Evolutionary conservation across 306 rosid species (phyloP).

Genomic region (Quercus bicolor): DNA sequence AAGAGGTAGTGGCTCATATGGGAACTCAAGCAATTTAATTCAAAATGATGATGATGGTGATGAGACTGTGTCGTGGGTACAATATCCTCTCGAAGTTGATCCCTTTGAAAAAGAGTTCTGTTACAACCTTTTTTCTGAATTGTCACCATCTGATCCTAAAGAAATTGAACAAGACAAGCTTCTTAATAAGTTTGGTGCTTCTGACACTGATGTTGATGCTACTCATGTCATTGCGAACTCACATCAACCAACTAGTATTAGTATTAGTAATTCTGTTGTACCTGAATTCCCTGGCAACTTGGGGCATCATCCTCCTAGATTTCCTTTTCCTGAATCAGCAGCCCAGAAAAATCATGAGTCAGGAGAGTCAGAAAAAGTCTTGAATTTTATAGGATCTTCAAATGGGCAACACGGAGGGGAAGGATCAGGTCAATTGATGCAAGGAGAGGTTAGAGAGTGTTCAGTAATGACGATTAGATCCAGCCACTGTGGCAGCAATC

Average conservation of each 20-base stretch:
- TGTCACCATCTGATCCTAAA: conserved; percentile 44
- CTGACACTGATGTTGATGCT: conserved; percentile 5
- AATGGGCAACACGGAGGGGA: conserved; percentile 33
- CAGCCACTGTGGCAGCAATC: conserved; percentile 76
- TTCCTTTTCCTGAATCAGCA: conserved; percentile 34
- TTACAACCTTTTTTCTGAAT: conserved; percentile 50
- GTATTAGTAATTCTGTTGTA: conserved; percentile 29
- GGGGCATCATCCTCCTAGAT: conserved; percentile 62
- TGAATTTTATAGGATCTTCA: conserved; percentile 40
- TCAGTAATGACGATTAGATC: conserved; percentile 68
- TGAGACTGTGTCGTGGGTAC: conserved; percentile 61
- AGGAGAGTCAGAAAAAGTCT: conserved; percentile 26
- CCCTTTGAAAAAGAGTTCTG: conserved; percentile 60
- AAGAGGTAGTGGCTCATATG: conserved; percentile 32
- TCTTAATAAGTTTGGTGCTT: conserved; percentile 31
- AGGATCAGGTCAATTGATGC: conserved; percentile 26
- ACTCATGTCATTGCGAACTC: conserved; percentile 20
- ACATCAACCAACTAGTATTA: conserved; percentile 13
- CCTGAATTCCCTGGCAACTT: conserved; percentile 42
- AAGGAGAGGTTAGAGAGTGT: conserved; percentile 50
- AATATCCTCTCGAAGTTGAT: conserved; percentile 54
- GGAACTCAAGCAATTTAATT: conserved; percentile 43
- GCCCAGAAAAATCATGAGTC: conserved; percentile 29
- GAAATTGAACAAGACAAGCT: conserved; percentile 42
- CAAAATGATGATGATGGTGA: conserved; percentile 33